Evolutionary conservation across 2,329 filamentous ascomycete species (phyloP), one percentile per base, ranked within the genome.

Genomic region (Volutella citrinella): DNA sequence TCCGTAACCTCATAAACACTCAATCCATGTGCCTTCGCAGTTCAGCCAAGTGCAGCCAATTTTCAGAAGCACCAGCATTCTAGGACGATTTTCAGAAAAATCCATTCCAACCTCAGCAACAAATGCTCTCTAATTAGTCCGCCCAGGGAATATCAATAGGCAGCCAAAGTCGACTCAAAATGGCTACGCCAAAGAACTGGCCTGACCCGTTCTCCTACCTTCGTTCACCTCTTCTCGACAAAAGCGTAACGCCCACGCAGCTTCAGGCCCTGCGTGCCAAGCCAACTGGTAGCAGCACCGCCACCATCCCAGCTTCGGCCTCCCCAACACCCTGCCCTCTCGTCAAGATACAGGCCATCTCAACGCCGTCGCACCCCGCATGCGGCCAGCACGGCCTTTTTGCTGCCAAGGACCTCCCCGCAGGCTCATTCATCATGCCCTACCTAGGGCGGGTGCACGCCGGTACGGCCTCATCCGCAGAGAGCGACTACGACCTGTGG

Each of bases 401-500:
- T 49, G 78, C 80, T 5, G 59, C 72, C 2, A 67, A 65, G 7
- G 54, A 69, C 33, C 66, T 84, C 9, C 52, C 61, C 10, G 69
- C 79, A 0, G 77, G 74, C 3, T 60, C 66, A 3, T 70, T 82
- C 26, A 68, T 84, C 30, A 47, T 83, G n/a, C 71, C 73, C 13
- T 84, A 84, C 52, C 61, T 82, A 5, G 80, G 80, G 6, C 61
- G 74, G 12, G 63, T 80, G 28, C 80, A 84, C 56, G 61, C 64
- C 12, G 44, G 56, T 27, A 39, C 51, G 32, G 33, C 51, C 45
- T 50, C 56, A 3, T 47, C 48, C 14, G 43, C 38, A 4, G 49
- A 54, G 19, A 60, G 58, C 7, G 75, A 84, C 59, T 84, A 84
- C 51, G 80, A 84, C 52, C 62, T 84, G 17, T 80, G 76, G 68